Evolutionary conservation across 805 yeast species (phyloP).

Genomic region (Yarrowia phangngaensis): DNA sequence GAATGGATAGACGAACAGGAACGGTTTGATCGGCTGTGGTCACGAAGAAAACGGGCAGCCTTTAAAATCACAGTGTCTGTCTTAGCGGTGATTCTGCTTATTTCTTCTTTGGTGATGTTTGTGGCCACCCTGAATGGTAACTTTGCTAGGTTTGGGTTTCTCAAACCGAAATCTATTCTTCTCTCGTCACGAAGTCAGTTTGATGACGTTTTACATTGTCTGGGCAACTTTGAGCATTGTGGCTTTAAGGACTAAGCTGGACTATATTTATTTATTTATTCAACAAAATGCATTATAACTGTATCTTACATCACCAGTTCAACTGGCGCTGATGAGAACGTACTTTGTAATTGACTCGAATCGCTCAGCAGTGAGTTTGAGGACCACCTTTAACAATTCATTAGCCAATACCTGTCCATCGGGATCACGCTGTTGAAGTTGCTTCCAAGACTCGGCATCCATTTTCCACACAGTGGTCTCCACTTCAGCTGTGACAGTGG

Average conservation of each 20-base stretch:
- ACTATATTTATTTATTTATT: not conserved
- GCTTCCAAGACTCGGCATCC: conserved; percentile 45
- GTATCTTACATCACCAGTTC: not conserved
- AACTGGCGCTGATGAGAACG: conserved; percentile 51
- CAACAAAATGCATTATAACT: not conserved
- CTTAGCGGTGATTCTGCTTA: conserved; percentile 27
- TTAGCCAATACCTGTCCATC: conserved; percentile 54
- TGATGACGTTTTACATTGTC: conserved; percentile 31
- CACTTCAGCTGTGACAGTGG: conserved; percentile 54
- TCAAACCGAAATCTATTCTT: too few species aligned
- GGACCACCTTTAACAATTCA: conserved; percentile 60
- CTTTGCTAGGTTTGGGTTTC: not conserved
- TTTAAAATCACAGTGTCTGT: conserved; percentile 27
- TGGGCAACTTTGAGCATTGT: conserved; percentile 29
- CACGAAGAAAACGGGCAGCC: conserved; percentile 28
- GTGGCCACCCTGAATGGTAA: conserved; percentile 7
- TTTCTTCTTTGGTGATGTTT: conserved; percentile 5
- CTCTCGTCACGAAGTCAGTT: conserved; percentile 29
- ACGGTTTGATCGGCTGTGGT: conserved; percentile 29
- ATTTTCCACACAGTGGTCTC: conserved; percentile 70
- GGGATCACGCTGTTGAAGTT: conserved; percentile 41
- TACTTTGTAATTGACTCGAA: conserved; percentile 74
- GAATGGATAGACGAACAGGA: conserved; percentile 32
- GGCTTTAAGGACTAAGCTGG: conserved; percentile 20
- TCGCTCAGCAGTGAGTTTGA: conserved; percentile 63